phyloP scores from a whole-genome alignment of 176 grass and related monocot genomes.

The Panicum miliaceum region DNA sequence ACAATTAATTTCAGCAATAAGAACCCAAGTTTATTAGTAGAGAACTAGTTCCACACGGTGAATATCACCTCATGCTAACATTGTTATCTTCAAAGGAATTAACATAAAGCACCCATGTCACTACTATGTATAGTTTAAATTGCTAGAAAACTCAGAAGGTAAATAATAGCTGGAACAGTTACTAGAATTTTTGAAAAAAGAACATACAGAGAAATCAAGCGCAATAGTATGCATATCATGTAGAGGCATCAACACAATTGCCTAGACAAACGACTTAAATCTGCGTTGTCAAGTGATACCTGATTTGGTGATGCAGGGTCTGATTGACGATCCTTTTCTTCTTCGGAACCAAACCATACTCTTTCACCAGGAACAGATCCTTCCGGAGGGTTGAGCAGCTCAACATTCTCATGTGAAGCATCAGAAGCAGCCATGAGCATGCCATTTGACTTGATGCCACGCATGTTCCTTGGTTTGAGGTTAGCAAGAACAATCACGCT shows the following conservation, averaged over 20 bases:
- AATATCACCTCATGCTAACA: background rate
- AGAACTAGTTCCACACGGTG: background rate
- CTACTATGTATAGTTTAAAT: background rate
- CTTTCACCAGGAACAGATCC: slow-evolving; percentile 83
- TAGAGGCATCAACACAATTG: background rate
- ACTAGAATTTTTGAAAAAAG: background rate
- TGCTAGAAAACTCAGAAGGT: background rate
- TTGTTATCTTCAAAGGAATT: background rate
- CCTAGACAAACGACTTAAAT: background rate
- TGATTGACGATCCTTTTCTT: slow-evolving; percentile 67
- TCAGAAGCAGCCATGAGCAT: slow-evolving; percentile 99
- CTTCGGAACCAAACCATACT: slow-evolving; percentile 91
- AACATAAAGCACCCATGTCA: background rate
- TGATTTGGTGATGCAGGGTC: slow-evolving; percentile 84
- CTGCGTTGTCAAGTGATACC: slow-evolving; percentile 42
- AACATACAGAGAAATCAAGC: background rate
- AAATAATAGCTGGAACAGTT: background rate
- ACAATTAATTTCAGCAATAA: slow-evolving; percentile 6
- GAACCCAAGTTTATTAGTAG: background rate
- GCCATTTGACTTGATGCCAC: slow-evolving; percentile 96
- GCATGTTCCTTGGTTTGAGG: slow-evolving; percentile 95
- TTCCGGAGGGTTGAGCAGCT: slow-evolving; percentile 88
- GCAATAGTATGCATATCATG: background rate
- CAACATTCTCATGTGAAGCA: slow-evolving; percentile 81
- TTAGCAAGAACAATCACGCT: slow-evolving; percentile 92